Conservation (phyloP, 495 filamentous ascomycete species). For the Lasiosphaeria hispida region DNA sequence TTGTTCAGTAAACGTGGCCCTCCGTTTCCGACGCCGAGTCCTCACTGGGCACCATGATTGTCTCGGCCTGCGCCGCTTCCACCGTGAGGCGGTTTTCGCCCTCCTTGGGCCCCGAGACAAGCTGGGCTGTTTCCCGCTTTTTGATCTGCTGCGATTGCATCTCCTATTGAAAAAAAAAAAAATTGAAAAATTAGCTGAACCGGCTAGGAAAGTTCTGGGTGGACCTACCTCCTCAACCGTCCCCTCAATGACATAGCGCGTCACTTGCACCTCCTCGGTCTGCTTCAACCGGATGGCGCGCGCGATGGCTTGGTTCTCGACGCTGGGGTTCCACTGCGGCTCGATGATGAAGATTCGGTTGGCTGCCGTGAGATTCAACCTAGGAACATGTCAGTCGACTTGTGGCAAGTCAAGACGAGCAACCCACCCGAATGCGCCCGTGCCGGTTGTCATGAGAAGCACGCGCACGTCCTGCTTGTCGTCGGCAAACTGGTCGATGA, state of each 20-base stretch:
- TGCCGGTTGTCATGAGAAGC: slow-evolving; percentile 54
- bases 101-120: slow-evolving; percentile 11
- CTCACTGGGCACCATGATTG: background rate
- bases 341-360: slow-evolving; percentile 50
- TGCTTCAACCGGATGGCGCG: slow-evolving; percentile 50
- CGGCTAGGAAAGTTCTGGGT: too few species aligned
- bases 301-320: slow-evolving; percentile 52
- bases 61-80: background rate
- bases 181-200: too few species aligned
- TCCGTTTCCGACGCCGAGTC: background rate
- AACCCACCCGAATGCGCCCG: slow-evolving; percentile 49
- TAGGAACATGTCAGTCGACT: slow-evolving; percentile 13
- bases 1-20: background rate
- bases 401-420: background rate
- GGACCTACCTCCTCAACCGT: slow-evolving; percentile 48
- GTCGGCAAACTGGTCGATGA: slow-evolving; percentile 12
- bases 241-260: slow-evolving; percentile 43
- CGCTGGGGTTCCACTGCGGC: slow-evolving; percentile 54
- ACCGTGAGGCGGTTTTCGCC: background rate
- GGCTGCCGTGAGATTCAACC: slow-evolving; percentile 49
- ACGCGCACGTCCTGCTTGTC: slow-evolving; percentile 22
- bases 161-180: too few species aligned
- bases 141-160: slow-evolving; percentile 27
- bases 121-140: slow-evolving; percentile 19
- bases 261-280: slow-evolving; percentile 39